Evolutionary conservation across 768 basidiomycete genomes (phyloP), one percentile per base, ranked within the genome.

Genomic region (Lactarius sp.): DNA sequence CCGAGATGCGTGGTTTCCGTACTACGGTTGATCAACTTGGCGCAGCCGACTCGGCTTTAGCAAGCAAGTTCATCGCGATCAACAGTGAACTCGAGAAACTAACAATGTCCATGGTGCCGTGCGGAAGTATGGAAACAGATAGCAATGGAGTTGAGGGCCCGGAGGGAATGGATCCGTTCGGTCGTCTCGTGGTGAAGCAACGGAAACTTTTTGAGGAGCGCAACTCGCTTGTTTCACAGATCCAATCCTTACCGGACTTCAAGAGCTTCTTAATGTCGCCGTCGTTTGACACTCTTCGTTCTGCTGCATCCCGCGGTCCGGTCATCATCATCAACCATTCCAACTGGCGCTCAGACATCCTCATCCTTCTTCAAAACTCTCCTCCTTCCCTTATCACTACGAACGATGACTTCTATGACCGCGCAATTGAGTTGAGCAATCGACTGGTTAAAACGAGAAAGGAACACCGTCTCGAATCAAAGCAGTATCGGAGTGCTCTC

Each of bases 1-100:
- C 55, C 0, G 49, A 66, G 57, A 46, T 66, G 39, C 64, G 51
- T 16, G 42, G 34, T 1, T 41, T 66, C 7, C 65, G 65, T 9
- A 18, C 64, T 20, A 18, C 41, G 1, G 34, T 52, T 14, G 39
- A 46, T 3, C 18, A 22, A 22, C 51, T 52, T 20, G 9, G 7
- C 6, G 2, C 9, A 6, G 59, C 12, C 2, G 41, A 60, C 20
- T n/a, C 41, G 9, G 2, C 34, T 22, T 22, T 60, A 16, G 52
- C 51, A 20, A 6, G 10, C 10, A 33, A 9, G 4, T 60, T 42
- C 18, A 16, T n/a, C 0, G 18, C n/a, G 1, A 20, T 60, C n/a
- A 52, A 33, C 31, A 27, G 7, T 10, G 42, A 60, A 7, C 52
- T 60, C 6, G 59, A 60, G 16, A 9, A 37, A 3, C n/a, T 60